phyloP scores from a whole-genome alignment of 2,329 filamentous ascomycete genomes.

The Teratosphaeria gauchensis region DNA sequence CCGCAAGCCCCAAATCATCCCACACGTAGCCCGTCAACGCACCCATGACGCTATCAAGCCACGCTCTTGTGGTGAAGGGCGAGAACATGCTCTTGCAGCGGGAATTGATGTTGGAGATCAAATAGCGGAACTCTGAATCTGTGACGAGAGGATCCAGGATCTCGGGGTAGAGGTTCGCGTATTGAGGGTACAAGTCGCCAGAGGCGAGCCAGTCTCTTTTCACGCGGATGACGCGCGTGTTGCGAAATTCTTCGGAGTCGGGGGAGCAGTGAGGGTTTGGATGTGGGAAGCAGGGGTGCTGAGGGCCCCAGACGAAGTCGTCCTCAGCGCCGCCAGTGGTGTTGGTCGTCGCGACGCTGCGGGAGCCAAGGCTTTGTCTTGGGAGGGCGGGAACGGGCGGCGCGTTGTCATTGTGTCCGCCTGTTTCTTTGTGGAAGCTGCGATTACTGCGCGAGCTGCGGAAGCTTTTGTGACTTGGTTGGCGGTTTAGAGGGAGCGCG shows the following conservation, averaged over 20 bases:
- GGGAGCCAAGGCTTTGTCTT: neutral
- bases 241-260: conserved; percentile 61
- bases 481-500: conserved; percentile 24
- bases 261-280: conserved; percentile 82
- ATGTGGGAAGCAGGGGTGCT: conserved; percentile 90
- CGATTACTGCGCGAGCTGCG: conserved; percentile 1
- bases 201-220: conserved; percentile 79
- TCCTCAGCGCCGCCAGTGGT: conserved; percentile 26
- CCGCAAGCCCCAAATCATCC: conserved; percentile 77
- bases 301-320: conserved; percentile 77
- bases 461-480: conserved; percentile 20
- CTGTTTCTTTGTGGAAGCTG: neutral
- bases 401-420: neutral
- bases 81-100: conserved; percentile 69
- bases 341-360: neutral
- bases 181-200: conserved; percentile 84
- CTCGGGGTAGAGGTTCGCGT: conserved; percentile 91
- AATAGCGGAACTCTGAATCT: conserved; percentile 74
- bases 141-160: conserved; percentile 79
- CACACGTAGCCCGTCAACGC: conserved; percentile 85
- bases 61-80: conserved; percentile 66
- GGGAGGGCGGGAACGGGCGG: neutral
- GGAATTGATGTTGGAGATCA: conserved; percentile 74
- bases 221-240: conserved; percentile 84
- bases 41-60: conserved; percentile 69